Percentiles rank a stretch among this genome's conserved stretches.
Conservation (phyloP, 208 protist genomes). For the Leishmania aethiopica region DNA sequence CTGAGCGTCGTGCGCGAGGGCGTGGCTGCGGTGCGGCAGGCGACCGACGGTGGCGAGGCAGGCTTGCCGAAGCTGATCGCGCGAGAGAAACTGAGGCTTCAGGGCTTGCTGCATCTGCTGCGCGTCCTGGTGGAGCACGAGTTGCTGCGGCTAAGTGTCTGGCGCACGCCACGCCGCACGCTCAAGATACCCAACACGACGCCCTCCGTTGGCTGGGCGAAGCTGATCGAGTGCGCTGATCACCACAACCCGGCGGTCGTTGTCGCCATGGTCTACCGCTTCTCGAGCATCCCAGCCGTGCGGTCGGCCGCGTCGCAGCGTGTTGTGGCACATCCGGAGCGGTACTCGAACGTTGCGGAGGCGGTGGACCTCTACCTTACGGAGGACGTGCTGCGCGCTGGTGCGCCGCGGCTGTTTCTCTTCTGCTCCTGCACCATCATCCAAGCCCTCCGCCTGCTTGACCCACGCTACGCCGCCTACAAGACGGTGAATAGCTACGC, state of each 20-base stretch:
- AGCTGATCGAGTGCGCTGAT: slow-evolving; percentile 51
- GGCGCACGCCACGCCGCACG: slow-evolving; percentile 66
- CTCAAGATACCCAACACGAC: slow-evolving; percentile 35
- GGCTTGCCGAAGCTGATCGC: slow-evolving; percentile 32
- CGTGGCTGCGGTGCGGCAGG: slow-evolving; percentile 24
- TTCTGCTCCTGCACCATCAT: slow-evolving; percentile 75
- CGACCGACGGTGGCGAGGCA: slow-evolving; percentile 21
- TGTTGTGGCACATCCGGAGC: slow-evolving; percentile 54
- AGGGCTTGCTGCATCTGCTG: slow-evolving; percentile 56
- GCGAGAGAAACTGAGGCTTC: slow-evolving; percentile 50
- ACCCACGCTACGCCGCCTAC: slow-evolving; percentile 54
- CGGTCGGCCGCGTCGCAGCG: slow-evolving; percentile 29
- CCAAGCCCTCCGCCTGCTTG: slow-evolving; percentile 70
- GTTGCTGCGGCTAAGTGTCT: slow-evolving; percentile 65
- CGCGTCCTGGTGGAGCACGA: slow-evolving; percentile 74
- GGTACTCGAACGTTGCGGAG: slow-evolving; percentile 57
- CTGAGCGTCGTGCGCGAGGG: slow-evolving; percentile 34
- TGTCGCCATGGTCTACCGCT: slow-evolving; percentile 68
- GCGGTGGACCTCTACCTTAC: slow-evolving; percentile 79
- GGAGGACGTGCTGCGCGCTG: slow-evolving; percentile 54
- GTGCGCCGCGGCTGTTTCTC: slow-evolving; percentile 61
- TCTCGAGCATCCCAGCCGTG: slow-evolving; percentile 54
- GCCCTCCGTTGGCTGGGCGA: slow-evolving; percentile 36
- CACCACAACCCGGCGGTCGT: slow-evolving; percentile 65
- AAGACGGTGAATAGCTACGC: slow-evolving; percentile 65